phyloP scores from a whole-genome alignment of 805 yeast genomes.

The Maudiozyma bulderi region DNA sequence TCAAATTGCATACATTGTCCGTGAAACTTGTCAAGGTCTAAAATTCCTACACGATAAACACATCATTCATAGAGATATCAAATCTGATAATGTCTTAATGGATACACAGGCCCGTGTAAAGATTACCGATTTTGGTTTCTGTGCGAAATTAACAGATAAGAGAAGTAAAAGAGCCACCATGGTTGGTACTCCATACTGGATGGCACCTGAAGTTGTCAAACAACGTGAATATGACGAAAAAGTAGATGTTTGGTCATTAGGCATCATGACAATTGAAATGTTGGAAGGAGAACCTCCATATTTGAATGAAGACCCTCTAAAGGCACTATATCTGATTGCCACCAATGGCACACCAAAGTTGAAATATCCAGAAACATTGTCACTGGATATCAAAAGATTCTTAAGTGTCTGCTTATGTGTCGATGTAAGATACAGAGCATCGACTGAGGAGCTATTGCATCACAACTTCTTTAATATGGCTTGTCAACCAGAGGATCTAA shows the following conservation, averaged over 20 bases:
- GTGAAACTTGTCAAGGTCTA: constrained; percentile 83
- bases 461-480: constrained; percentile 64
- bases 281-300: constrained; percentile 98
- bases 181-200: constrained; percentile 99
- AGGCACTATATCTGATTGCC: constrained; percentile 88
- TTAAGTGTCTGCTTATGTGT: constrained; percentile 88
- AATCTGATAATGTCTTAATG: constrained; percentile 86
- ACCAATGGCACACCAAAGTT: constrained; percentile 95
- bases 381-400: constrained; percentile 73
- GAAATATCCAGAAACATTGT: constrained; percentile 77
- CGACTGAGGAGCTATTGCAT: constrained; percentile 74
- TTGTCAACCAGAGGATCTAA: constrained; percentile 50
- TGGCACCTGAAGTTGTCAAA: constrained; percentile 98
- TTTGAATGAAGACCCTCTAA: constrained; percentile 88
- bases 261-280: constrained; percentile 98
- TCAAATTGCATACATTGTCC: constrained; percentile 86
- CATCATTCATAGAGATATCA: constrained; percentile 93
- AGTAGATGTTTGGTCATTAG: constrained; percentile 96
- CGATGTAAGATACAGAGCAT: constrained; percentile 84
- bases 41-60: constrained; percentile 86
- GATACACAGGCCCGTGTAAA: constrained; percentile 80
- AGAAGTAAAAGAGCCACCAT: constrained; percentile 89
- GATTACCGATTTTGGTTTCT: constrained; percentile 94
- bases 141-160: constrained; percentile 82
- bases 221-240: constrained; percentile 94